These are phyloP conservation scores for Cylindrodendrum hubeiense DNA, from an alignment of 2,329 filamentous ascomycete species.

Conservation along the genomic window DNA sequence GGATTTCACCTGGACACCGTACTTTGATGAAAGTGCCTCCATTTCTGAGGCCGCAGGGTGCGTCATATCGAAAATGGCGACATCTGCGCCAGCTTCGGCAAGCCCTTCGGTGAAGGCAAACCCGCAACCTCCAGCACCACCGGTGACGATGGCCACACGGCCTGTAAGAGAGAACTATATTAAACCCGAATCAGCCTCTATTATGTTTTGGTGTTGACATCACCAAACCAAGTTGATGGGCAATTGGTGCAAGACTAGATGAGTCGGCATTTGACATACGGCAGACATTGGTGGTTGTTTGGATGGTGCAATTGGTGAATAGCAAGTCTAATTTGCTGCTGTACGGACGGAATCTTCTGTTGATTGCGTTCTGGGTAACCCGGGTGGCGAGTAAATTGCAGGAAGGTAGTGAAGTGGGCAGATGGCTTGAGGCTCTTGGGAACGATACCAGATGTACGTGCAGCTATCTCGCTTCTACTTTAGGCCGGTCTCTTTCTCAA, in stretches of 20 bases:
- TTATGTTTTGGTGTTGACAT: neutral
- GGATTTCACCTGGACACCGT: slow-evolving; percentile 55
- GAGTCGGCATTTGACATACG: neutral
- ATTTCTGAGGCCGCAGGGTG: slow-evolving; percentile 59
- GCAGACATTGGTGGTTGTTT: neutral
- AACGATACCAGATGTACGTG: neutral
- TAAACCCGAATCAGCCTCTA: neutral
- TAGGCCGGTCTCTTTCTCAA: neutral
- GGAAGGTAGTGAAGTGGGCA: neutral
- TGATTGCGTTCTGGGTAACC: neutral
- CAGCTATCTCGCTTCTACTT: neutral
- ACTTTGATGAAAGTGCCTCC: slow-evolving; percentile 57
- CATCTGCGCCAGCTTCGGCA: slow-evolving; percentile 66
- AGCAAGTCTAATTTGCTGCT: neutral
- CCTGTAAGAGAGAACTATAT: slow-evolving; percentile 61
- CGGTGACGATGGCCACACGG: slow-evolving; percentile 57
- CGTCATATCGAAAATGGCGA: slow-evolving; percentile 72
- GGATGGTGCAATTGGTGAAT: neutral
- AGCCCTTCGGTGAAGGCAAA: slow-evolving; percentile 70
- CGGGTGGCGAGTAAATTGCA: neutral
- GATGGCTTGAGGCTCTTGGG: neutral
- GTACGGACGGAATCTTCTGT: neutral
- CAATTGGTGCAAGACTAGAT: neutral
- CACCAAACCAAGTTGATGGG: neutral
- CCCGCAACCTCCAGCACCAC: slow-evolving; percentile 72